Evolutionary conservation across 306 rosid species (phyloP).

Genomic region (Argentina anserina): DNA sequence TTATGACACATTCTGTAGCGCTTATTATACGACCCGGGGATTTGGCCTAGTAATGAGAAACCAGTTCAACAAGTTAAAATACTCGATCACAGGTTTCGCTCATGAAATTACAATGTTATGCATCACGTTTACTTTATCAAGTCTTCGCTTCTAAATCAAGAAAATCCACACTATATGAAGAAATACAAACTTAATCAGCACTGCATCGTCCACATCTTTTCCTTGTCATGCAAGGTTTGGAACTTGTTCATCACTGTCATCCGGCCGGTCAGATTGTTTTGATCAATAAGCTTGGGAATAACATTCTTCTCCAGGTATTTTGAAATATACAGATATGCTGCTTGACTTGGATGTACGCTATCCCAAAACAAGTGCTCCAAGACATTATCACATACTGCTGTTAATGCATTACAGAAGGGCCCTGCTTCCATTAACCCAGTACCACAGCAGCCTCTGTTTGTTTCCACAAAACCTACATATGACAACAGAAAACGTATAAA

Average conservation of each 20-base stretch:
- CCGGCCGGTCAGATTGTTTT: neutral
- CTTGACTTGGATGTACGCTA: conserved; percentile 50
- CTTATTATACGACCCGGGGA: neutral
- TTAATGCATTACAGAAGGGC: conserved; percentile 35
- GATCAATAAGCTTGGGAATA: conserved; percentile 23
- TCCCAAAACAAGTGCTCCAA: conserved; percentile 61
- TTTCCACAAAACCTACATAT: conserved; percentile 41
- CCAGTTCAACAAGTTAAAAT: neutral
- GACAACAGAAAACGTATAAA: neutral
- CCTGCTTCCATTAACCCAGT: conserved; percentile 43
- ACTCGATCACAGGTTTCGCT: neutral
- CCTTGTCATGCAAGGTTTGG: neutral
- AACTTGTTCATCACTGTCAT: neutral
- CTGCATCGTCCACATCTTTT: neutral
- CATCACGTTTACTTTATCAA: neutral
- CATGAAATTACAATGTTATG: neutral
- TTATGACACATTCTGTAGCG: neutral
- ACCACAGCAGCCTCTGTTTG: conserved; percentile 54
- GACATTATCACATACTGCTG: conserved; percentile 30
- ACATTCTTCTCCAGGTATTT: conserved; percentile 25
- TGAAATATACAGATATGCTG: conserved; percentile 27
- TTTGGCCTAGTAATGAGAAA: neutral
- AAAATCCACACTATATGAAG: neutral
- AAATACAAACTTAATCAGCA: neutral
- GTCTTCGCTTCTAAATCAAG: neutral